Evolutionary conservation across 2,329 filamentous ascomycete genomes (phyloP).

Genomic region (Thielaviopsis euricoi): DNA sequence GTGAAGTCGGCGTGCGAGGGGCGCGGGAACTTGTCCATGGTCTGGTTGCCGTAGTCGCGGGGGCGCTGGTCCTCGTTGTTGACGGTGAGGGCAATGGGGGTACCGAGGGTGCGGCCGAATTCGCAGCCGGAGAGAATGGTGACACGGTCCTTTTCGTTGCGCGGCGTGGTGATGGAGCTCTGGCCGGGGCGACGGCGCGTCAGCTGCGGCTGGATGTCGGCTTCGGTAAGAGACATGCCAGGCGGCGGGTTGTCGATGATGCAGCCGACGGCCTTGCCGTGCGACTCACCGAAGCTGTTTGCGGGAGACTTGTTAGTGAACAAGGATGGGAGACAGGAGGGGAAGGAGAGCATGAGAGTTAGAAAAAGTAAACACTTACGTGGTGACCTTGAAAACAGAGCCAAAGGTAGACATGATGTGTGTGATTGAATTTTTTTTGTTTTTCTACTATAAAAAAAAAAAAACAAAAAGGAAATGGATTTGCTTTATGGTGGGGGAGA

Average conservation of each 20-base stretch:
- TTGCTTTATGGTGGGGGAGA: conserved; percentile 10
- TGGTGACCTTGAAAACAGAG: conserved; percentile 64
- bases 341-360: conserved; percentile 10
- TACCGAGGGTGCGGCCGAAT: conserved; percentile 75
- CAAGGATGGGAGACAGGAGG: conserved; percentile 6
- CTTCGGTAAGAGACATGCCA: conserved; percentile 68
- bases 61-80: conserved; percentile 87
- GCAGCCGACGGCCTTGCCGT: conserved; percentile 84
- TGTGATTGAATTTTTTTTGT: not conserved
- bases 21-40: conserved; percentile 81
- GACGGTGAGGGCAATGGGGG: conserved; percentile 75
- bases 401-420: conserved; percentile 71
- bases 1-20: conserved; percentile 94
- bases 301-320: no score
- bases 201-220: conserved; percentile 88
- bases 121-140: conserved; percentile 89
- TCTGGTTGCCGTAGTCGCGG: conserved; percentile 75
- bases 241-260: conserved; percentile 90
- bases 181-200: conserved; percentile 80
- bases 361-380: conserved; percentile 33
- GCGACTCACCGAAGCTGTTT: conserved; percentile 47
- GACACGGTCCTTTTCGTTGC: conserved; percentile 82
- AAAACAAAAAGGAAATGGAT: no score
- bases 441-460: no score
- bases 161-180: conserved; percentile 74